Evolutionary conservation across 345 rosid genomes (phyloP), one percentile per base, ranked within the genome.

Genomic region (Cardamine resedifolia): DNA sequence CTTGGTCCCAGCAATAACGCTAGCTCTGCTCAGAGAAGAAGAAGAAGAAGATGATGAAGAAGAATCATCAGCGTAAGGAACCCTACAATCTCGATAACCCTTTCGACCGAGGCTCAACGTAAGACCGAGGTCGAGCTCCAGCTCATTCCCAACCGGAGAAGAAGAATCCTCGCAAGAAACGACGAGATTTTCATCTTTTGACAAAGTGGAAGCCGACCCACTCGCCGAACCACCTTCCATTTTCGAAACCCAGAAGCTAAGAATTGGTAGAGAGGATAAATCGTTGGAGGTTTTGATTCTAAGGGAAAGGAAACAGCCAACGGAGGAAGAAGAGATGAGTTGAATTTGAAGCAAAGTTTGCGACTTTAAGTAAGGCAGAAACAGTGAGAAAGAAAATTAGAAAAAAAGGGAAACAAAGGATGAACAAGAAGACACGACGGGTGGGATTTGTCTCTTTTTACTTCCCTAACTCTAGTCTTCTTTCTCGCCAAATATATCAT

Each of bases 141-240:
- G 81, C 65, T 82, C 92, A 30, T 72, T 77, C 61, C 85, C 96
- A 28, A 70, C 78, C 0, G 96, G 90, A 70, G 78, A 79, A 28
- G 93, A 90, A 44, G 98, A 92, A 73, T 85, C 96, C 81, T 87
- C 97, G 10, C 87, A 87, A 3, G 96, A 90, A 28, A 85, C 77
- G 16, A 75, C 88, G 45, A 80, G 58, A 63, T 75, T 72, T 43
- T 83, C 90, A 18, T 86, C 87, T 67, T 79, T 81, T 7, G 89
- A 88, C 76, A 84, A 76, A 50, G 90, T 80, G 39, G 92, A 90
- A 75, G 78, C 77, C 2, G 80, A 77, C 10, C 72, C 77, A 43
- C 63, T 83, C 70, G 78, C 77, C 2, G 80, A 77, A 12, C 72
- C 77, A 43, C 63, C 84, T 76, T 76, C 79, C 80, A 77, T 77